Evolutionary conservation across 2,329 filamentous ascomycete species (phyloP).

Genomic region (Colletotrichum sp.): DNA sequence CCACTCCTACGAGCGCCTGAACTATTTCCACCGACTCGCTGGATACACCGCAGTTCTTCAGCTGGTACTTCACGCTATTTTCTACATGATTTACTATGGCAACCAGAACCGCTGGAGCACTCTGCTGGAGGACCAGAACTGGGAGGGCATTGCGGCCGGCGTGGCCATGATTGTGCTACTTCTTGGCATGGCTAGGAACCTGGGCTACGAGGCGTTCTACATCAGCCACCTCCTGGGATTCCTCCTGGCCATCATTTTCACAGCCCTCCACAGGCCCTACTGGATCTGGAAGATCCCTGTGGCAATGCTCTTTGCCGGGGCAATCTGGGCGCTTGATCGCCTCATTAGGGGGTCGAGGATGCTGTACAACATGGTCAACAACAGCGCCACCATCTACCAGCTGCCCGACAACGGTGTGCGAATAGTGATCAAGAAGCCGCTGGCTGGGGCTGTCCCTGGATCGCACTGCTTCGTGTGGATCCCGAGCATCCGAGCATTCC

Average conservation of each 20-base stretch:
- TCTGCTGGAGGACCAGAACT: conserved; percentile 32
- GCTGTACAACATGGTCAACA: conserved; percentile 39
- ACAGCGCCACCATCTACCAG: conserved; percentile 43
- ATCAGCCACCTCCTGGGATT: conserved; percentile 47
- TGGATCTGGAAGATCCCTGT: conserved; percentile 39
- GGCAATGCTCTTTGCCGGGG: conserved; percentile 40
- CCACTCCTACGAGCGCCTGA: conserved; percentile 50
- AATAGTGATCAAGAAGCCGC: conserved; percentile 48
- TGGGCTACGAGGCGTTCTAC: conserved; percentile 54
- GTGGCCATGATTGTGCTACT: conserved; percentile 42
- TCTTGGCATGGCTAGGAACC: conserved; percentile 33
- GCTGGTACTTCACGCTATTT: conserved; percentile 38
- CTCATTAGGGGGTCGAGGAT: conserved; percentile 36
- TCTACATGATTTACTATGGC: conserved; percentile 37
- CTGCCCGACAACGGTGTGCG: conserved; percentile 49
- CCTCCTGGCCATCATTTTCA: conserved; percentile 41
- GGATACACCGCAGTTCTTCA: conserved; percentile 46
- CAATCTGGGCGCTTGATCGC: conserved; percentile 50
- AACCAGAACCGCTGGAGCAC: conserved; percentile 19
- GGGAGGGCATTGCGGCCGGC: conserved; percentile 40
- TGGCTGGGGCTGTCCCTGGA: conserved; percentile 25
- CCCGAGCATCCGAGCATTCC: conserved; percentile 52
- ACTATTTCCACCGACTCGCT: conserved; percentile 49
- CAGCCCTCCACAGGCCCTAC: conserved; percentile 48
- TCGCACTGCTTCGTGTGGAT: conserved; percentile 61